Evolutionary conservation across 805 yeast species (phyloP), one percentile per base, ranked within the genome.

Genomic region (Zygotorulaspora chibaensis): DNA sequence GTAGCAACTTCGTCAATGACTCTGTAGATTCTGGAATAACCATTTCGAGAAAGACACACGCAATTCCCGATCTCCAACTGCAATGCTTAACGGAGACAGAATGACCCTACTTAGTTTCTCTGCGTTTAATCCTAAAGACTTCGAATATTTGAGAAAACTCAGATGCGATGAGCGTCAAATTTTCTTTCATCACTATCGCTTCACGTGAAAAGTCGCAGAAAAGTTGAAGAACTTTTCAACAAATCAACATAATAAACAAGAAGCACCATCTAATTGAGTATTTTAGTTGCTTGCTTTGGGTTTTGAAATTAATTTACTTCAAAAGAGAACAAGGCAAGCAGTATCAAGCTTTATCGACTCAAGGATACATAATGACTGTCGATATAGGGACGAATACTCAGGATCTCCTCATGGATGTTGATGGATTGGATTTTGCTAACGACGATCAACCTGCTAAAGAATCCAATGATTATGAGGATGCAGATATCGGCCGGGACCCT

Each of bases 1-100:
- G 72, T 25, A 84, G 68, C 54, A 68, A 70, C 57, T 74, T 74
- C 0, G 90, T 82, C 25, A 81, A 59, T 1, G 73, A 70, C 51
- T 79, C 84, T 0, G 79, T 74, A 4, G 74, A 56, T n/a, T 28
- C 33, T 35, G 54, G 51, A 47, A 54, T 13, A 7, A 38, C 45
- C 50, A 54, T 50, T 17, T 16, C 16, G n/a, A 29, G 33, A 29
- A 13, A 12, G 5, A 8, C n/a, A 29, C 4, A 29, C 6, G n/a
- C n/a, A 17, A 10, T n/a, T 25, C 5, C 27, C 39, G 18, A 36
- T 18, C 16, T 23, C 26, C 29, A 36, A 36, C 3, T 12, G 25
- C 10, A 25, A 20, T 36, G 11, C 39, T 18, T 15, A 33, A 5
- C 16, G 30, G 8, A 3, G 17, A 17, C 8, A 26, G 25, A 30